Conservation (phyloP, 108 stramenopile species). For the Skeletonema costatum region DNA sequence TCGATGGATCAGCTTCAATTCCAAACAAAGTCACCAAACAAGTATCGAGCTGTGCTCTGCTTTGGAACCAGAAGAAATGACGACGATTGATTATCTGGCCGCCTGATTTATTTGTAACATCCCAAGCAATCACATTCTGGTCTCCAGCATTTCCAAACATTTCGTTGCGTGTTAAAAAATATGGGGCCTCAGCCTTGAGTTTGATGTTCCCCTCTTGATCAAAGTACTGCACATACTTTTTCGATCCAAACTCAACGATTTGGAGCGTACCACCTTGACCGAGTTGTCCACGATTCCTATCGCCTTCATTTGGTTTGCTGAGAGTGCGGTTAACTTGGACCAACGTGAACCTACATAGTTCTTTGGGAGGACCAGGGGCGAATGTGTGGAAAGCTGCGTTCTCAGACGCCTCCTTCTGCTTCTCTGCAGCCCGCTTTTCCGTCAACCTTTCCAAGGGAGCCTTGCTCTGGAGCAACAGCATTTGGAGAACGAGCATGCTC, state of each 20-base stretch:
- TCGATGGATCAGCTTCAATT: neutral
- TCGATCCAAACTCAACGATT: neutral
- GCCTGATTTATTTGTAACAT: neutral
- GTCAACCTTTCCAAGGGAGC: neutral
- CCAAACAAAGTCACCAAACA: neutral
- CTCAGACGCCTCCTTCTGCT: neutral
- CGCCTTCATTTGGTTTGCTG: neutral
- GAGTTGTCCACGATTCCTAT: neutral
- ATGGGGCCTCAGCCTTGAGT: neutral
- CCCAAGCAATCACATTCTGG: neutral
- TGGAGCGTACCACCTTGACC: neutral
- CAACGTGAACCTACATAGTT: neutral
- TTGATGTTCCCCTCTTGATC: neutral
- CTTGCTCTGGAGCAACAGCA: neutral
- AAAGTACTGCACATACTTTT: neutral
- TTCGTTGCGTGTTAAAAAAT: neutral
- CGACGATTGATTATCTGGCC: neutral
- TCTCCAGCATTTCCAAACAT: neutral
- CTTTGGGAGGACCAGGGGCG: neutral
- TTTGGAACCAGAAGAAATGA: neutral
- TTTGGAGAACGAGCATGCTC: neutral
- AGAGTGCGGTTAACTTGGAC: neutral
- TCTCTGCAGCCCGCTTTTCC: neutral
- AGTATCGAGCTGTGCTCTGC: neutral
- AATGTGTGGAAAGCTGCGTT: neutral